Evolutionary conservation across 2,329 filamentous ascomycete genomes (phyloP), one percentile per base, ranked within the genome.

Genomic region (Apiospora aurea): DNA sequence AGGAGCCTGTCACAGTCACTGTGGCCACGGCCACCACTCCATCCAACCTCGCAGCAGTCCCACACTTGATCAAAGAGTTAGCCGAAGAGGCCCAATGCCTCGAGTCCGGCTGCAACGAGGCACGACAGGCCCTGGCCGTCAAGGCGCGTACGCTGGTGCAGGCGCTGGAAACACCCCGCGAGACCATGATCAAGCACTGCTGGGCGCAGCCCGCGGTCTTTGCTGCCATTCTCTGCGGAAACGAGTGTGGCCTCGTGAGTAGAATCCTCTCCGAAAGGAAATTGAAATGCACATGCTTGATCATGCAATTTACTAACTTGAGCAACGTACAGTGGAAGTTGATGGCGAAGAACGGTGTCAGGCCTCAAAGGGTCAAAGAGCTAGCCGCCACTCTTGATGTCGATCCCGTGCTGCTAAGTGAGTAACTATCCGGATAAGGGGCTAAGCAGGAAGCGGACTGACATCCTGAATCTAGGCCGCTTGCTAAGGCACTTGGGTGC

Each of bases 111-210:
- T 70, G 74, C 7, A 70, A 77, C 13, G 57, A 71, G 53, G 74
- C 74, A 2, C 79, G 82, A 1, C 75, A 80, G 5, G 75, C 77
- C n/a, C 75, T 85, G 2, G 74, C 81, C 18, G 73, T 78, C 1
- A 79, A 81, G 71, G 82, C 83, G 1, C 79, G 81, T n/a, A 73
- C 75, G 0, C 71, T 81, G 1, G 77, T 80, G 44, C 77, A 79
- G 41, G 80, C 83, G 0, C 77, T 85, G 0, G 85, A 87, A 74
- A 86, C 83, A 0, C 85, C 85, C 0, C 80, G 85, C 8, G 85
- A 87, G 77, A 84, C 84, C 0, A 85, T 87, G 80, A 80, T 86
- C 70, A 80, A 83, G 71, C 84, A 86, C 64, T 80, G 77, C 73
- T 87, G 85, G 83, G 83, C 83, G 0, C 80, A 87, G 80, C 70